Conservation (phyloP, 2,329 filamentous ascomycete genomes). For the Xylaria sp. region DNA sequence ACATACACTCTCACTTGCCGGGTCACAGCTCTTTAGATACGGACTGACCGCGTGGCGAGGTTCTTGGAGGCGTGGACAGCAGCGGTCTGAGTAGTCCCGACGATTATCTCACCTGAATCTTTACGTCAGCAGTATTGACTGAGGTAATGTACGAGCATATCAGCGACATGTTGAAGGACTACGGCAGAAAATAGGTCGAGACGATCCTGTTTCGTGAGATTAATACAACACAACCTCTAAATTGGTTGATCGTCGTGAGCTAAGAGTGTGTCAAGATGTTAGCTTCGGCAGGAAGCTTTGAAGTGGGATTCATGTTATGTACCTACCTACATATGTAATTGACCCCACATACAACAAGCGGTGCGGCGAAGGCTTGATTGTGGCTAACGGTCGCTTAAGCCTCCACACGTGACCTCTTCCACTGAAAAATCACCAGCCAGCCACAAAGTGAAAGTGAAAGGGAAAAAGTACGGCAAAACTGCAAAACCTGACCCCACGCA, state of each 20-base stretch:
- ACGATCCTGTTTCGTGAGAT: neutral
- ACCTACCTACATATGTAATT: too few relatives aligned
- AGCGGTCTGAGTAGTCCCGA: neutral
- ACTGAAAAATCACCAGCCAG: conserved; percentile 34
- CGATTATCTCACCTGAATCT: neutral
- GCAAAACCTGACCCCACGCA: conserved; percentile 34
- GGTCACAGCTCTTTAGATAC: neutral
- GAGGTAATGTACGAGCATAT: neutral
- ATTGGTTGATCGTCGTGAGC: neutral
- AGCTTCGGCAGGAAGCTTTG: neutral
- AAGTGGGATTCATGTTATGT: too few relatives aligned
- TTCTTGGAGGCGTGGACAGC: neutral
- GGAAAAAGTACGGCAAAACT: conserved; percentile 25
- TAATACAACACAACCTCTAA: neutral
- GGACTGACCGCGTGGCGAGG: neutral
- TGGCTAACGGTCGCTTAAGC: conserved; percentile 26
- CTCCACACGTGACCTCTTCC: conserved; percentile 34
- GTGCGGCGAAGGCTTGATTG: neutral
- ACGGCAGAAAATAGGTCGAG: neutral
- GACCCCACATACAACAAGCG: neutral
- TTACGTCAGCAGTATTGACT: neutral
- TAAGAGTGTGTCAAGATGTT: neutral
- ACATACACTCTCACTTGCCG: neutral
- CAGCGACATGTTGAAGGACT: neutral
- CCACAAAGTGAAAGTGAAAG: conserved; percentile 28